Evolutionary conservation across 768 basidiomycete species (phyloP).

Genomic region (Phanerochaete carnosa): DNA sequence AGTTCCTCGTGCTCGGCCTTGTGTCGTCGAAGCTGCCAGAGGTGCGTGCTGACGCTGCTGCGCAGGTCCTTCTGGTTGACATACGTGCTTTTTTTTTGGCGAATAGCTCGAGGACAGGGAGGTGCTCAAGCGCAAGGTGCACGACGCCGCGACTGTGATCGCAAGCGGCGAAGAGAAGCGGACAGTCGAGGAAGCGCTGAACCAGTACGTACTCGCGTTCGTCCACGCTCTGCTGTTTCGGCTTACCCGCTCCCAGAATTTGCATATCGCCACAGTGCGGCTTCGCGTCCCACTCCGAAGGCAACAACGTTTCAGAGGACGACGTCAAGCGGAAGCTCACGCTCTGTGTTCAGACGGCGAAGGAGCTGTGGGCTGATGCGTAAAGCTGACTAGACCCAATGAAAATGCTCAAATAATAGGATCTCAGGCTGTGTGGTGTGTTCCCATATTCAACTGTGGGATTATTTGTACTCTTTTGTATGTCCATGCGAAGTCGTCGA

Average conservation of each 20-base stretch:
- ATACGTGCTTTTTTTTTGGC: neutral
- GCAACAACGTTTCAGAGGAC: conserved; percentile 35
- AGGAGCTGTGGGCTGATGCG: conserved; percentile 30
- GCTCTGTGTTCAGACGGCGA: conserved; percentile 34
- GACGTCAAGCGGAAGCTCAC: conserved; percentile 35
- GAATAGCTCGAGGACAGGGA: conserved; percentile 41
- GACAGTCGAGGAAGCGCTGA: conserved; percentile 36
- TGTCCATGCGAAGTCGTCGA: no score
- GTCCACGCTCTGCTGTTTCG: neutral
- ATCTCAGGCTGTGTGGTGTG: no score
- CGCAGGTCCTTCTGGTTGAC: neutral
- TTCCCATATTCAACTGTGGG: no score
- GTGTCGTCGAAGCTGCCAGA: conserved; percentile 41
- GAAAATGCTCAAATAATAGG: no score
- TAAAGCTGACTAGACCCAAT: neutral
- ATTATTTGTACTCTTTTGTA: no score
- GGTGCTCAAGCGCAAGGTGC: conserved; percentile 36
- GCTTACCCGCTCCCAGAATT: conserved; percentile 25
- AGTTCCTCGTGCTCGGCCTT: conserved; percentile 39
- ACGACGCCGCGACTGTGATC: conserved; percentile 40
- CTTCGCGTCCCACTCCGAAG: conserved; percentile 44
- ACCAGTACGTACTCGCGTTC: conserved; percentile 27
- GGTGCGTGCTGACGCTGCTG: conserved; percentile 17
- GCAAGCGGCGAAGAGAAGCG: conserved; percentile 36
- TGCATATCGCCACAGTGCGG: conserved; percentile 51